These are phyloP conservation scores for Thielaviopsis punctulata DNA, from an alignment of 2,329 filamentous ascomycete genomes.

Conservation along the genomic window DNA sequence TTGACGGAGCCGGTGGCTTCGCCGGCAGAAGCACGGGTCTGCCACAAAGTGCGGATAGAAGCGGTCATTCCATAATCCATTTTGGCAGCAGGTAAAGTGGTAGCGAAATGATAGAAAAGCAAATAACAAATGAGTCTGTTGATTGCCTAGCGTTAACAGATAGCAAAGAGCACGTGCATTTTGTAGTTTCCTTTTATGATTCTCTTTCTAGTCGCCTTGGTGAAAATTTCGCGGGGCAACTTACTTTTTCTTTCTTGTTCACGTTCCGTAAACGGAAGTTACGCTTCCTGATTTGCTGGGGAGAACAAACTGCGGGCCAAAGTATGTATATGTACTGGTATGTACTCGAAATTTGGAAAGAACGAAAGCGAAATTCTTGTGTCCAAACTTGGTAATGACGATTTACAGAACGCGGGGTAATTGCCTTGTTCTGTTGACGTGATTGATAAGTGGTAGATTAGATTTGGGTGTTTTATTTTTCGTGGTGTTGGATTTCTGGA, in stretches of 20 bases:
- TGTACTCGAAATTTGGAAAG: too few relatives aligned
- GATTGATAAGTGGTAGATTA: not conserved
- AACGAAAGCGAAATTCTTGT: too few relatives aligned
- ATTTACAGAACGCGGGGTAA: not conserved
- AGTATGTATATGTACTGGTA: too few relatives aligned
- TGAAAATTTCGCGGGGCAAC: not conserved
- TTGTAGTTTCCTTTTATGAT: not conserved
- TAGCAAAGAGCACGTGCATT: not conserved
- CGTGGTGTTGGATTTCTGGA: not conserved
- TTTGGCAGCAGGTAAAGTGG: not conserved
- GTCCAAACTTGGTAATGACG: too few relatives aligned
- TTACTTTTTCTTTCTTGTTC: not conserved
- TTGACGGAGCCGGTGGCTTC: slow-evolving; percentile 36
- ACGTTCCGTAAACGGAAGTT: not conserved
- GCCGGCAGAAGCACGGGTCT: slow-evolving; percentile 23
- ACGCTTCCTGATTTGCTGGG: not conserved
- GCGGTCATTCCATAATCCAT: slow-evolving; percentile 5
- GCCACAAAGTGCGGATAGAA: slow-evolving; percentile 17
- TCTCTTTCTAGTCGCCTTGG: too few relatives aligned
- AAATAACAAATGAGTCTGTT: not conserved
- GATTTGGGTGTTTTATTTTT: not conserved
- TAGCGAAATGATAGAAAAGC: too few relatives aligned
- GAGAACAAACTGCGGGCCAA: not conserved
- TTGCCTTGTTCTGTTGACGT: not conserved
- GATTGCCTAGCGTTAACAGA: too few relatives aligned